Evolutionary conservation across 2,329 filamentous ascomycete species (phyloP).

Genomic region (Diaporthe ilicicola): DNA sequence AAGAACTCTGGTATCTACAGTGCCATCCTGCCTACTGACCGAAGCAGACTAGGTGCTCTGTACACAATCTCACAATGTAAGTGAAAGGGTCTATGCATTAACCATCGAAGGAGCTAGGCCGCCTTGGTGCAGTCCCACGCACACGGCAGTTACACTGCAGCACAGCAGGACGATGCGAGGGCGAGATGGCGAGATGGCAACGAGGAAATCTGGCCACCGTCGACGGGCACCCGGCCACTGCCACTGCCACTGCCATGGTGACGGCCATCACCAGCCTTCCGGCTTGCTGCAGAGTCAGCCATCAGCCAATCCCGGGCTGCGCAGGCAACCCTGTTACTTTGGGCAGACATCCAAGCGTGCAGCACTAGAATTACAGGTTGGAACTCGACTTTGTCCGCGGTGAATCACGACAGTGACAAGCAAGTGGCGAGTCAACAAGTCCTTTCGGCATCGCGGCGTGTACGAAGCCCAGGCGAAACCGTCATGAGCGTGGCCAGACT

Average conservation of each 20-base stretch:
- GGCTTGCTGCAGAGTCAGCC: constrained; percentile 23
- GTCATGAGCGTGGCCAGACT: background rate
- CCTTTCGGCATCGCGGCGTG: background rate
- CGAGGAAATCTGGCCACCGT: constrained; percentile 10
- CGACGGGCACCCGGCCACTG: constrained; percentile 6
- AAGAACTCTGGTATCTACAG: constrained; percentile 1
- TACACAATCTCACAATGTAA: too few species aligned
- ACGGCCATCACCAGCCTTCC: constrained; percentile 12
- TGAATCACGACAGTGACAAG: constrained; percentile 4
- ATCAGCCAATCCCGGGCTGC: constrained; percentile 16
- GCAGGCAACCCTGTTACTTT: background rate
- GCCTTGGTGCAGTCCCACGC: background rate
- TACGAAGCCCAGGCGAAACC: background rate
- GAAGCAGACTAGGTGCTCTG: background rate
- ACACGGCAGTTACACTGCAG: constrained; percentile 14
- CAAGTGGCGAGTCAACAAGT: constrained; percentile 25
- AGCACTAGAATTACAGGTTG: constrained; percentile 5
- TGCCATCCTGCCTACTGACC: background rate
- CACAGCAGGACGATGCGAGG: constrained; percentile 11
- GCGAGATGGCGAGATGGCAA: constrained; percentile 23
- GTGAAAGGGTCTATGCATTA: constrained; percentile 10
- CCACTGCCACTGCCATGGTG: constrained; percentile 15
- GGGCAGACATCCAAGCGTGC: constrained; percentile 13
- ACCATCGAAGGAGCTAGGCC: constrained; percentile 9
- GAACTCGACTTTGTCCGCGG: background rate